Evolutionary conservation across 1,284 basidiomycete genomes (phyloP).

Genomic region (Rhodotorula sp.): DNA sequence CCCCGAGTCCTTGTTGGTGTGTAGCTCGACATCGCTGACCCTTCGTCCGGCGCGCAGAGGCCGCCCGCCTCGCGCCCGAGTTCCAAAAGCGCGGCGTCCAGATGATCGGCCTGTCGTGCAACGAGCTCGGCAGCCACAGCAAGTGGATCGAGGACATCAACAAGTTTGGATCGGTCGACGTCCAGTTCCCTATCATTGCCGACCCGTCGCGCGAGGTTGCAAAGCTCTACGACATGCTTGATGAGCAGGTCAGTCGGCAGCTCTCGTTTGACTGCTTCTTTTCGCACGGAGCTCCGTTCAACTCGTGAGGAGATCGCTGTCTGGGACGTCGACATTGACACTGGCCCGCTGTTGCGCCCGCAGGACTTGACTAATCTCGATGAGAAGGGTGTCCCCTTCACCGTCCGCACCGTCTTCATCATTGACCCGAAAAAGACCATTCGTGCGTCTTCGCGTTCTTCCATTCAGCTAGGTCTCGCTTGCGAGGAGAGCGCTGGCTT

Average conservation of each 20-base stretch:
- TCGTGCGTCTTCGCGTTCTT: neutral
- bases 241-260: conserved; percentile 56
- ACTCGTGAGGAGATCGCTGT: too few relatives aligned
- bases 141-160: conserved; percentile 53
- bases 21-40: too few relatives aligned
- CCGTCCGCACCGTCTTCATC: conserved; percentile 50
- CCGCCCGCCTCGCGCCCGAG: conserved; percentile 78
- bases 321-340: too few relatives aligned
- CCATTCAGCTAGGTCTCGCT: neutral
- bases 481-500: too few relatives aligned
- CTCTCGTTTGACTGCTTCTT: neutral
- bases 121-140: conserved; percentile 76
- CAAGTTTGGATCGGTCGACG: conserved; percentile 64
- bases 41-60: conserved; percentile 55
- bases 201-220: conserved; percentile 85
- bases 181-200: conserved; percentile 94
- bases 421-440: conserved; percentile 82
- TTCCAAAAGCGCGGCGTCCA: conserved; percentile 87
- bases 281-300: too few relatives aligned
- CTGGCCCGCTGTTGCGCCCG: neutral
- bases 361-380: conserved; percentile 92
- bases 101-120: conserved; percentile 90
- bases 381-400: conserved; percentile 55
- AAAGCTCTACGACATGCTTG: conserved; percentile 86
- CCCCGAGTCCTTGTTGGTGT: too few relatives aligned